Conservation (phyloP, 495 filamentous ascomycete genomes). For the Aspergillus sparsus region DNA sequence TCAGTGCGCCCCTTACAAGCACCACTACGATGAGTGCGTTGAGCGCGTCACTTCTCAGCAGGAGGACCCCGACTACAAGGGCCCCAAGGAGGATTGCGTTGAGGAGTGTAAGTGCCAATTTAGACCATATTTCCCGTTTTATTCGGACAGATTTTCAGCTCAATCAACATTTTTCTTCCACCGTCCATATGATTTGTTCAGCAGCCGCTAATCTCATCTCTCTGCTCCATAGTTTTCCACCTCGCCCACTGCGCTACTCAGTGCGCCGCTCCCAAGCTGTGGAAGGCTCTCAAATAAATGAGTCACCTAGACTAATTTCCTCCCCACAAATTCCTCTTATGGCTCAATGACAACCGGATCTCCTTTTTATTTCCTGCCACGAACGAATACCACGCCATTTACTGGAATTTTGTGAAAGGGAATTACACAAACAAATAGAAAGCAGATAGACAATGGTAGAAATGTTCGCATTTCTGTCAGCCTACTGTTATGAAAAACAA, state of each 20-base stretch:
- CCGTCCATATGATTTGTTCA: neutral
- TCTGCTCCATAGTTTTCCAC: constrained; percentile 81
- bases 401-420: neutral
- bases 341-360: constrained; percentile 22
- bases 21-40: constrained; percentile 97
- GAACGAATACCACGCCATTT: neutral
- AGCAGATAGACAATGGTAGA: constrained; percentile 4
- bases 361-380: neutral
- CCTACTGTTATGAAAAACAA: neutral
- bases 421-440: neutral
- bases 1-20: constrained; percentile 83
- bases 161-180: neutral
- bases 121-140: neutral
- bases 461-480: constrained; percentile 6
- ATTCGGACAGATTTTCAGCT: no score
- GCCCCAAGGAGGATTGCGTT: constrained; percentile 86
- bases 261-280: constrained; percentile 96
- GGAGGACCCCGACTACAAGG: constrained; percentile 63
- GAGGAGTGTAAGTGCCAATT: constrained; percentile 89
- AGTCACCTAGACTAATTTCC: constrained; percentile 23
- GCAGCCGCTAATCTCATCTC: constrained; percentile 6
- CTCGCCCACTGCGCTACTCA: constrained; percentile 87
- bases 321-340: constrained; percentile 16
- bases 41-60: constrained; percentile 82
- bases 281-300: constrained; percentile 80